A percentile compares a stretch with the other conserved stretches of the same genome.
These are phyloP conservation scores for Wickerhamomyces kurtzmanii DNA, from an alignment of 805 yeast genomes.

Conservation along the genomic window DNA sequence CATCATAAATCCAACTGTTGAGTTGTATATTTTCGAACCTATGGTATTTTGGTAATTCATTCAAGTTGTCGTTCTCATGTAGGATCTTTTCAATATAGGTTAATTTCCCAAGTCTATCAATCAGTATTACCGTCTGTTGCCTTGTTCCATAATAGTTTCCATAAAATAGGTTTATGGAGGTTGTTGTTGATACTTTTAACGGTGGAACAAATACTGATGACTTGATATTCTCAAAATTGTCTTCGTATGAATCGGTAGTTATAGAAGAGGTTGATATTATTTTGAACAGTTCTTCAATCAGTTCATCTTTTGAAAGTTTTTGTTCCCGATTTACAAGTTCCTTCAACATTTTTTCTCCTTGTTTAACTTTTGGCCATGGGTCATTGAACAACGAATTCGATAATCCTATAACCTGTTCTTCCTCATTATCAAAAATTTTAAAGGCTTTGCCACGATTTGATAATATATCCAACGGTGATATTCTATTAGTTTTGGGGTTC, in stretches of 20 bases:
- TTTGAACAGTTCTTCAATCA: constrained; percentile 43
- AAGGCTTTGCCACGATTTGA: constrained; percentile 17
- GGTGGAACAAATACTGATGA: constrained; percentile 71
- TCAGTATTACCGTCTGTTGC: constrained; percentile 69
- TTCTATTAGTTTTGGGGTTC: too few species aligned
- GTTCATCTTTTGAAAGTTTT: constrained; percentile 20
- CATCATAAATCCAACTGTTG: not conserved
- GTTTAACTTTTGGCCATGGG: constrained; percentile 67
- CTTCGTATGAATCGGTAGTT: constrained; percentile 19
- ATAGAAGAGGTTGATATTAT: constrained; percentile 40
- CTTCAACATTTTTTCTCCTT: constrained; percentile 40
- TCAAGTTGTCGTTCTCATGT: constrained; percentile 34
- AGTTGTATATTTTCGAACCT: constrained; percentile 9
- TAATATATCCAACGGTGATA: constrained; percentile 20
- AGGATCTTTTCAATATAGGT: constrained; percentile 55
- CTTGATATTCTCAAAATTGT: constrained; percentile 33
- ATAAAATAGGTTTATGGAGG: constrained; percentile 19
- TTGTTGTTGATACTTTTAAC: constrained; percentile 23
- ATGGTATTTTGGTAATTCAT: constrained; percentile 13
- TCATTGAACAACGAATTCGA: constrained; percentile 58
- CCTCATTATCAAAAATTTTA: constrained; percentile 14
- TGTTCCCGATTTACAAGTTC: constrained; percentile 17
- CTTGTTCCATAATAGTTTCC: constrained; percentile 77
- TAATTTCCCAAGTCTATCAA: constrained; percentile 39
- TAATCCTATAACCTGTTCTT: constrained; percentile 38